phyloP scores from a whole-genome alignment of 2,329 filamentous ascomycete species.

The Ceratocystis diversiconidia region DNA sequence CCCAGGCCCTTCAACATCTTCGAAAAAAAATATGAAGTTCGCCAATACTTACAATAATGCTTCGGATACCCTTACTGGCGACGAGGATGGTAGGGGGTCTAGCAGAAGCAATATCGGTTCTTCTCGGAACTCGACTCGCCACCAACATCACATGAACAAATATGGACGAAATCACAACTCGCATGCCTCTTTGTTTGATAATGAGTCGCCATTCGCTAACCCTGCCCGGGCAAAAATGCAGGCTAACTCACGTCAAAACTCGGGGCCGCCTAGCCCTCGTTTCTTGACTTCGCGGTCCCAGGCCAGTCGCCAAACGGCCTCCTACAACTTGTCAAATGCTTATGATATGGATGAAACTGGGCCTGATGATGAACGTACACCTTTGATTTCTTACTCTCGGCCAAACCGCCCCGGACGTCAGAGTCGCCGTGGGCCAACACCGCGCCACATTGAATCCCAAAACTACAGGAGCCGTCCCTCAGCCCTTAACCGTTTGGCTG shows the following conservation, averaged over 20 bases:
- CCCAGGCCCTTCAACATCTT: slow-evolving; percentile 28
- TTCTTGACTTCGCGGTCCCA: slow-evolving; percentile 28
- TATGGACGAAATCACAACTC: slow-evolving; percentile 50
- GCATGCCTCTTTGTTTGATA: slow-evolving; percentile 60
- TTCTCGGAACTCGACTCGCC: slow-evolving; percentile 51
- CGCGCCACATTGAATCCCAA: slow-evolving; percentile 61
- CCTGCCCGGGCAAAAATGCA: slow-evolving; percentile 49
- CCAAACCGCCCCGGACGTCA: slow-evolving; percentile 33
- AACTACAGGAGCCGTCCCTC: slow-evolving; percentile 48
- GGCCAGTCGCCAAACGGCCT: slow-evolving; percentile 34
- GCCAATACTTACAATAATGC: slow-evolving; percentile 61
- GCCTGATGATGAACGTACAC: slow-evolving; percentile 78
- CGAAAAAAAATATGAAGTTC: slow-evolving; percentile 93
- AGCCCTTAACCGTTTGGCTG: slow-evolving; percentile 61
- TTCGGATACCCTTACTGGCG: slow-evolving; percentile 38
- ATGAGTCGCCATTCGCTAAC: slow-evolving; percentile 64
- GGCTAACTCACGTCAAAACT: slow-evolving; percentile 44
- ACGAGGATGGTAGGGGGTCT: slow-evolving; percentile 52
- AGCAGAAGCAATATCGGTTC: slow-evolving; percentile 47
- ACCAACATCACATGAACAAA: slow-evolving; percentile 70
- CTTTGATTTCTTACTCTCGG: slow-evolving; percentile 47
- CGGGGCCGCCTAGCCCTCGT: slow-evolving; percentile 57
- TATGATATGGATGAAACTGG: slow-evolving; percentile 73
- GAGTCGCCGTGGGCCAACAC: slow-evolving; percentile 37
- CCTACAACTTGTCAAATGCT: slow-evolving; percentile 44